Evolutionary conservation across 192 early-diverging fungal genomes (phyloP).

Genomic region (Coemansia biformis): DNA sequence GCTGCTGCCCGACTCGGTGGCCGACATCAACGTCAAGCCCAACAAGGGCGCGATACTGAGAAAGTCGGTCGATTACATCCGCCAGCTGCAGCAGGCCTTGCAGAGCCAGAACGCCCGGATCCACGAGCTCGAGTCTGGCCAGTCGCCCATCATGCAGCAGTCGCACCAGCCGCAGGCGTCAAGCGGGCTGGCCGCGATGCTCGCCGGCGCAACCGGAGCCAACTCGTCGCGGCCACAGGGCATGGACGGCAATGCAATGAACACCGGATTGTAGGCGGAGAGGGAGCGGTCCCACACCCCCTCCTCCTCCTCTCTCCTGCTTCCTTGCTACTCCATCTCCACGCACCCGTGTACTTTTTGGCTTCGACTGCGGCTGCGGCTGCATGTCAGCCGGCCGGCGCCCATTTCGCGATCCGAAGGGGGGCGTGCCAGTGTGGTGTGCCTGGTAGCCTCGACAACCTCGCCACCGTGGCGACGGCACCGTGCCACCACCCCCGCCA

Average conservation of each 20-base stretch:
- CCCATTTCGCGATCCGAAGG: too few species aligned
- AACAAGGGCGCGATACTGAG: slow-evolving; percentile 95
- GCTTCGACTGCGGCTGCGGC: too few species aligned
- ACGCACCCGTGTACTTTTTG: too few species aligned
- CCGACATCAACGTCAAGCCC: slow-evolving; percentile 78
- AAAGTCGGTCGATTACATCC: slow-evolving; percentile 90
- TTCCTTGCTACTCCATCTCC: background rate
- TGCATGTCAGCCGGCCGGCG: too few species aligned
- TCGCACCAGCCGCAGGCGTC: slow-evolving; percentile 38
- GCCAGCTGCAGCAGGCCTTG: slow-evolving; percentile 66
- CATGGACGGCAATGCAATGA: slow-evolving; percentile 29
- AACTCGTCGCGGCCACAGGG: slow-evolving; percentile 16
- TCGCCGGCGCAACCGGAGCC: slow-evolving; percentile 34
- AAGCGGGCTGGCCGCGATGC: slow-evolving; percentile 45
- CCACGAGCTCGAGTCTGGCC: slow-evolving; percentile 65
- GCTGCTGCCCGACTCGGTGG: slow-evolving; percentile 74
- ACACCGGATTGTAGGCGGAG: slow-evolving; percentile 28
- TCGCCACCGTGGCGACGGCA: too few species aligned
- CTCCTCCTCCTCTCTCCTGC: slow-evolving; percentile 1
- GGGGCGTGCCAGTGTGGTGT: too few species aligned
- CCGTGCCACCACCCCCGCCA: too few species aligned
- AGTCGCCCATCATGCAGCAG: slow-evolving; percentile 19
- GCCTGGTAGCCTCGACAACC: too few species aligned
- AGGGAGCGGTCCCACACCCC: background rate
- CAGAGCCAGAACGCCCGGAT: slow-evolving; percentile 60